Conservation (phyloP, 805 yeast genomes). For the Metschnikowia continentalis region DNA sequence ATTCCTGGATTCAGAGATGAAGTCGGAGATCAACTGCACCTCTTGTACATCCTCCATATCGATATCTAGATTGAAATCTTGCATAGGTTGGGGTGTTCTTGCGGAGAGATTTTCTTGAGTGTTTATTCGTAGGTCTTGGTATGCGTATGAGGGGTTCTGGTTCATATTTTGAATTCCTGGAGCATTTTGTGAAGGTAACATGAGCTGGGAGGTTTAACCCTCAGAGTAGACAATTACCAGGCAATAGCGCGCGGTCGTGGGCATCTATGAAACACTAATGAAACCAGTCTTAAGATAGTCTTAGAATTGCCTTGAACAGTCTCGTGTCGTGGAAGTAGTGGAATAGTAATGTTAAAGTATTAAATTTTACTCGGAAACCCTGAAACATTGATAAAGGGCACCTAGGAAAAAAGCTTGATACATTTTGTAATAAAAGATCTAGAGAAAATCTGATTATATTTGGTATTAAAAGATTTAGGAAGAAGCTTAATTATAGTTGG, state of each 20-base stretch:
- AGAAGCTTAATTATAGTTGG: background rate
- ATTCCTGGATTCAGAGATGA: slow-evolving; percentile 20
- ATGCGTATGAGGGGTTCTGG: background rate
- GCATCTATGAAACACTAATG: background rate
- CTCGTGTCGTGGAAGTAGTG: too few species aligned
- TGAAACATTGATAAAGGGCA: too few species aligned
- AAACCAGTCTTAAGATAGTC: too few species aligned
- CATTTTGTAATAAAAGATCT: too few species aligned
- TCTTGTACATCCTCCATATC: slow-evolving; percentile 46
- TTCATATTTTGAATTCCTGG: background rate
- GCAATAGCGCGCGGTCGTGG: too few species aligned
- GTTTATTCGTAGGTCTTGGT: background rate
- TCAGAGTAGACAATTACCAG: too few species aligned
- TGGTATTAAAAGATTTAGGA: too few species aligned
- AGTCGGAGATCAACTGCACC: slow-evolving; percentile 41
- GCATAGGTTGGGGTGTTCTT: background rate
- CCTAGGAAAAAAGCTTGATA: too few species aligned
- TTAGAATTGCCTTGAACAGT: too few species aligned
- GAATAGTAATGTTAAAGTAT: too few species aligned
- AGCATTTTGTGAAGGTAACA: background rate
- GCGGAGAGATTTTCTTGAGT: background rate
- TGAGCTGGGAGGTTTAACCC: background rate
- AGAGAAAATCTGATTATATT: too few species aligned
- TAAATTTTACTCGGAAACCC: too few species aligned
- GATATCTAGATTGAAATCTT: slow-evolving; percentile 7